These are phyloP conservation scores for Yarrowia osloensis DNA, from an alignment of 805 yeast species.

Conservation along the genomic window DNA sequence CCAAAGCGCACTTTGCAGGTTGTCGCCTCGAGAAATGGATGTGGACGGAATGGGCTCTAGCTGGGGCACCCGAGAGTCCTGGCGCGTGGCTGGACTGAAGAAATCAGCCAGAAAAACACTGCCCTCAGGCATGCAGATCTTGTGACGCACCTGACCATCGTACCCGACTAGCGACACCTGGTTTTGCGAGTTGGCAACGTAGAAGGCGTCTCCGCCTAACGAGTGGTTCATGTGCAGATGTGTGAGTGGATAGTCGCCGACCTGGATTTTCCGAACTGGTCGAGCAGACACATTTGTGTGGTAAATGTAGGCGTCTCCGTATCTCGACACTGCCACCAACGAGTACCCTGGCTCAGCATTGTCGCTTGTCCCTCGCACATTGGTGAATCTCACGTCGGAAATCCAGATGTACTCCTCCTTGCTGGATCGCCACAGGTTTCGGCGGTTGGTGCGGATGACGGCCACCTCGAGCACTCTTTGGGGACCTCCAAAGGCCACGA, in stretches of 20 bases:
- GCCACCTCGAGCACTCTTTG: slow-evolving; percentile 20
- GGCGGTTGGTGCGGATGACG: background rate
- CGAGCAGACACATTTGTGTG: slow-evolving; percentile 9
- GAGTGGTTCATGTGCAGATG: slow-evolving; percentile 24
- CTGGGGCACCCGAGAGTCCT: slow-evolving; percentile 8
- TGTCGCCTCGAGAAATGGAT: background rate
- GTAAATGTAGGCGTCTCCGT: slow-evolving; percentile 26
- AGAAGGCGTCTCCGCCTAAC: slow-evolving; percentile 16
- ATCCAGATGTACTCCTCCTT: slow-evolving; percentile 25
- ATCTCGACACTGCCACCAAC: slow-evolving; percentile 6
- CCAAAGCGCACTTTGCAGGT: background rate
- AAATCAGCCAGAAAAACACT: slow-evolving; percentile 19
- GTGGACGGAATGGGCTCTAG: background rate
- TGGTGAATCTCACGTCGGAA: slow-evolving; percentile 16
- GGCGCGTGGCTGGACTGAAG: slow-evolving; percentile 19
- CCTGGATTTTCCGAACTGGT: slow-evolving; percentile 15
- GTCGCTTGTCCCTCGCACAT: background rate
- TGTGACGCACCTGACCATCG: slow-evolving; percentile 19
- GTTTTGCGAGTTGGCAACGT: slow-evolving; percentile 29
- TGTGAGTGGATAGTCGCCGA: slow-evolving; percentile 22
- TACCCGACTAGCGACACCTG: slow-evolving; percentile 9
- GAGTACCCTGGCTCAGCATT: slow-evolving; percentile 4
- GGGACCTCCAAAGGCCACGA: slow-evolving; percentile 23
- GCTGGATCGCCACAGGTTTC: slow-evolving; percentile 14
- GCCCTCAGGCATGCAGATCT: slow-evolving; percentile 18